A percentile compares a stretch with the other conserved stretches of the same genome.
Evolutionary conservation across 2,329 filamentous ascomycete species (phyloP).

Genomic region (Aspergillus alliaceus): DNA sequence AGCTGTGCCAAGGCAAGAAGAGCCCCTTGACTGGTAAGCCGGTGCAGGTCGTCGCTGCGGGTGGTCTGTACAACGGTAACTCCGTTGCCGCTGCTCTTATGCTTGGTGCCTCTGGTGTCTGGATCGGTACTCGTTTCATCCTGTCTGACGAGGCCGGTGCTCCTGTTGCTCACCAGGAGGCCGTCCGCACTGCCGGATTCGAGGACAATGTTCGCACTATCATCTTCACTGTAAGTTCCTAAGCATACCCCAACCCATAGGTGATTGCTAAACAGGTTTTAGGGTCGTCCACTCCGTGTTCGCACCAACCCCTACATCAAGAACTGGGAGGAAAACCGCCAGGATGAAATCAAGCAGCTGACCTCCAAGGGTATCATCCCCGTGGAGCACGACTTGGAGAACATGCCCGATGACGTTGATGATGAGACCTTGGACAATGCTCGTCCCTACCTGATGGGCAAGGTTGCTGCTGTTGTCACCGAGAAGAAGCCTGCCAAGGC

Average conservation of each 20-base stretch:
- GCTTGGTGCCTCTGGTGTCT: conserved; percentile 88
- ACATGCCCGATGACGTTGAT: conserved; percentile 67
- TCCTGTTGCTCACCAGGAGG: conserved; percentile 90
- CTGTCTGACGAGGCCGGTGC: conserved; percentile 92
- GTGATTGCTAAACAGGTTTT: conserved; percentile 16
- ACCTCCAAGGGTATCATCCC: conserved; percentile 87
- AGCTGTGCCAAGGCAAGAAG: conserved; percentile 76
- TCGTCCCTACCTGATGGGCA: conserved; percentile 91
- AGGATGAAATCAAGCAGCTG: conserved; percentile 86
- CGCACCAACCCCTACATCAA: conserved; percentile 90
- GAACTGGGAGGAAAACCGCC: conserved; percentile 94
- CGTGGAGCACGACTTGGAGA: conserved; percentile 92
- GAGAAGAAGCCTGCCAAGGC: conserved; percentile 88
- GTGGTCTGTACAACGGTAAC: conserved; percentile 91
- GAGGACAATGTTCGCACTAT: conserved; percentile 96
- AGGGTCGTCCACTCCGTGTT: conserved; percentile 86
- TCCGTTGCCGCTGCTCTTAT: conserved; percentile 86
- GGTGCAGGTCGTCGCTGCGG: conserved; percentile 89
- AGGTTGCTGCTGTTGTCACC: conserved; percentile 89
- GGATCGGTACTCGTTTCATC: conserved; percentile 96
- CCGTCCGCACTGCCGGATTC: conserved; percentile 84
- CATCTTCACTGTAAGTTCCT: conserved; percentile 74
- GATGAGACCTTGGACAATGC: conserved; percentile 92
- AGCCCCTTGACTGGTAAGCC: conserved; percentile 82
- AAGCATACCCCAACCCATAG: not conserved